phyloP scores from a whole-genome alignment of 306 rosid genomes.

The Crotalaria pallida region DNA sequence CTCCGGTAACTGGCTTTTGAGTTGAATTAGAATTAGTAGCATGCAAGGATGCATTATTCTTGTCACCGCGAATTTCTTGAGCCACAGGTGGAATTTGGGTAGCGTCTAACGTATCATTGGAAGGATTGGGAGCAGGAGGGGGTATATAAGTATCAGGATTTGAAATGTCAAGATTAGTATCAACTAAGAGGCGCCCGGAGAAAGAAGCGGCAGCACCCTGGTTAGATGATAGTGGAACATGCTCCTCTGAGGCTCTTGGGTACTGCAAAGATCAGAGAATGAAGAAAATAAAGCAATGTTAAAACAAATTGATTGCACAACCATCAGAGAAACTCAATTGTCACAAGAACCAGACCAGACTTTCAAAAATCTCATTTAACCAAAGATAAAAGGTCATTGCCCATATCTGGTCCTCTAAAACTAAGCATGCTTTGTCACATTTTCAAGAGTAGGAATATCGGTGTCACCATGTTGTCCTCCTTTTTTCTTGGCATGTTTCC shows the following conservation, averaged over 20 bases:
- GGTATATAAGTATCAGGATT: constrained; percentile 84
- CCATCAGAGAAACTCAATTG: neutral
- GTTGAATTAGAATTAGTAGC: constrained; percentile 53
- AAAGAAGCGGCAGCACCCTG: constrained; percentile 46
- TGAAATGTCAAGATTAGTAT: constrained; percentile 80
- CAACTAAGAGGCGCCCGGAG: constrained; percentile 67
- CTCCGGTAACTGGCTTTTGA: constrained; percentile 45
- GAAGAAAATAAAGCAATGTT: constrained; percentile 6
- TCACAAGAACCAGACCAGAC: neutral
- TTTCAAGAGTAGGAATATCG: neutral
- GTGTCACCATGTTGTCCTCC: neutral
- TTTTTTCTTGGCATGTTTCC: no score
- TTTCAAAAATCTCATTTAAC: neutral
- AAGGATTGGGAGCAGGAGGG: constrained; percentile 85
- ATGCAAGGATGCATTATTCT: constrained; percentile 39
- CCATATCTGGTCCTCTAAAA: neutral
- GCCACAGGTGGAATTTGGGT: constrained; percentile 54
- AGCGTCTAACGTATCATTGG: constrained; percentile 38
- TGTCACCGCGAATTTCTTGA: constrained; percentile 49
- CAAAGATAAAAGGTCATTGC: neutral
- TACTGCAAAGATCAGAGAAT: constrained; percentile 54
- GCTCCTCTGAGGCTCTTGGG: constrained; percentile 78
- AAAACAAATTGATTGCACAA: constrained; percentile 7
- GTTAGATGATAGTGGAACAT: constrained; percentile 67
- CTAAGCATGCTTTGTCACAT: neutral